Base-by-base conservation (phyloP, 108 stramenopile species). In the Pinguiococcus pyrenoidosus region DNA sequence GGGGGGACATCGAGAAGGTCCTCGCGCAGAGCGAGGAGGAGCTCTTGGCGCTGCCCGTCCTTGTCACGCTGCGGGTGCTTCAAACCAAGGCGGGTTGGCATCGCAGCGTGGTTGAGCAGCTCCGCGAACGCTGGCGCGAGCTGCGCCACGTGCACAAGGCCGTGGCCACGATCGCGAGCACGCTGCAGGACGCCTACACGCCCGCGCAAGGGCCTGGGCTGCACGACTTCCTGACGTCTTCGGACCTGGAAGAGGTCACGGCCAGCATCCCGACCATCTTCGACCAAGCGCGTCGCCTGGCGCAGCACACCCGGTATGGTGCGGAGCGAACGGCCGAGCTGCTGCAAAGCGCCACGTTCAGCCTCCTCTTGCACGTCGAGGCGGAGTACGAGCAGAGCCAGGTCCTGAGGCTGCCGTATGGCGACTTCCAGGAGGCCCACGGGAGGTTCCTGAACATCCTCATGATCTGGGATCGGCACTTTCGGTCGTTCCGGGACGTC, bases 1-100 rank as follows among this genome's bases (percentile, higher is more conserved):
- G 68, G 68, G 39, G 46, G 25, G 41, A 46, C 26, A 49, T 69
- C 3, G 66, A 56, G 14, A 49, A 63, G 22, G 68, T 66, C 0
- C 47, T 69, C 32, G 54, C 47, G 40, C 53, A 50, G 46, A 67
- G 60, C 36, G 48, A 63, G 46, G 30, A 26, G 8, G 56, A 68
- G 56, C 60, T 69, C 13, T 56, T 40, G 49, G 60, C 12, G 2
- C 47, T 59, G 0, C 25, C 54, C 23, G 33, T 60, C 24, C 29
- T 22, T 29, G 54, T 68, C 2, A 18, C 40, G 13, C 21, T 53
- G 14, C n/a, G n/a, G n/a, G n/a, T n/a, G n/a, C n/a, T n/a, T n/a
- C n/a, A n/a, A n/a, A 24, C 29, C 20, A 18, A 45, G 3, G 9
- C 23, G 26, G 8, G 44, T n/a, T 18, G 23, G 28, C 29, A 9